Evolutionary conservation across 176 grass and related monocot genomes (phyloP).

Genomic region (Secale cereale): DNA sequence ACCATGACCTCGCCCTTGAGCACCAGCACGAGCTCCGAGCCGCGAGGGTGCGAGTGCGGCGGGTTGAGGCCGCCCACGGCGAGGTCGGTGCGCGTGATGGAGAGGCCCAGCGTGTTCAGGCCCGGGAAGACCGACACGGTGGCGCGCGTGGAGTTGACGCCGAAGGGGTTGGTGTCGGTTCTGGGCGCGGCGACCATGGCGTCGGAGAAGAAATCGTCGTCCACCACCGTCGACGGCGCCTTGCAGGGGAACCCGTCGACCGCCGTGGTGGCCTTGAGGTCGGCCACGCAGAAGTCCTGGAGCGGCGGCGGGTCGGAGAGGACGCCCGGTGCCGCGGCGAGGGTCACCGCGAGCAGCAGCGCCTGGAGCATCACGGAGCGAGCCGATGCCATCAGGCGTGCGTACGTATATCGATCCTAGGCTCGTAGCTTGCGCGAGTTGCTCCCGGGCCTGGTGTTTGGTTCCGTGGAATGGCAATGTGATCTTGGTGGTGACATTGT

Average conservation of each 20-base stretch:
- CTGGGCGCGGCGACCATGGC: slow-evolving; percentile 22
- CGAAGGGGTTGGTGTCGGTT: slow-evolving; percentile 49
- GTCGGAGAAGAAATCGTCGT: slow-evolving; percentile 53
- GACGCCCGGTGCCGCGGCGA: not conserved
- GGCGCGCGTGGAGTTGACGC: slow-evolving; percentile 52
- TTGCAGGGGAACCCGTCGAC: slow-evolving; percentile 61
- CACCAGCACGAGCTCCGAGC: slow-evolving; percentile 61
- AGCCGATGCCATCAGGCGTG: not conserved
- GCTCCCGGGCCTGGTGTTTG: not conserved
- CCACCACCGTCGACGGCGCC: not conserved
- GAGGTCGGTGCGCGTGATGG: slow-evolving; percentile 57
- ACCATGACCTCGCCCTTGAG: slow-evolving; percentile 53
- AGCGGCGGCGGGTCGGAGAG: slow-evolving; percentile 35
- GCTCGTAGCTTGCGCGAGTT: not conserved
- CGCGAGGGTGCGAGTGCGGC: slow-evolving; percentile 67
- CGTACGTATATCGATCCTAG: too few relatives aligned
- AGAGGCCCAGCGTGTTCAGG: slow-evolving; percentile 71
- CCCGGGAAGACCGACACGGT: slow-evolving; percentile 41
- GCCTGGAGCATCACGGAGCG: not conserved
- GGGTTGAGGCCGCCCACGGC: slow-evolving; percentile 56
- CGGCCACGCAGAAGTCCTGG: slow-evolving; percentile 60
- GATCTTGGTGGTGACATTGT: not conserved
- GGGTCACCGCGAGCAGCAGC: not conserved
- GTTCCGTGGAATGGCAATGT: not conserved
- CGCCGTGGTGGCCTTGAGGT: not conserved